Conservation (phyloP, 2,329 filamentous ascomycete species). For the Pseudogymnoascus pannorum region DNA sequence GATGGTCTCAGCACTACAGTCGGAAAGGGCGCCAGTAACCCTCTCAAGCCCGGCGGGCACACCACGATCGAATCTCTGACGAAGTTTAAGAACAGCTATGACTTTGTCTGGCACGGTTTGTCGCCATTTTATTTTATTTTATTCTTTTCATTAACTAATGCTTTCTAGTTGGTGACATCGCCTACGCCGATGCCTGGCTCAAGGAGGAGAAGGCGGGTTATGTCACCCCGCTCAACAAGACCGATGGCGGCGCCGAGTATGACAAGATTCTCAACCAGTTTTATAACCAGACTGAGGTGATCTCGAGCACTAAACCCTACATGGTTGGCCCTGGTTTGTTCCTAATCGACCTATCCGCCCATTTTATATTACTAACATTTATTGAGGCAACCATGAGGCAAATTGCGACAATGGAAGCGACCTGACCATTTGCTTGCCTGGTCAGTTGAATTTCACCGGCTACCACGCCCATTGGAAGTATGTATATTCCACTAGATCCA, state of each 20-base stretch:
- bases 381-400: slow-evolving; percentile 52
- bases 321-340: slow-evolving; percentile 34
- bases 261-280: slow-evolving; percentile 49
- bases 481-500: slow-evolving; percentile 11
- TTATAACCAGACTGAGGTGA: slow-evolving; percentile 45
- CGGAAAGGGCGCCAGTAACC: background rate
- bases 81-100: background rate
- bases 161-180: slow-evolving; percentile 36
- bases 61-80: slow-evolving; percentile 7
- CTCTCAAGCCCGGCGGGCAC: background rate
- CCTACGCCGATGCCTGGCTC: slow-evolving; percentile 52
- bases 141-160: background rate
- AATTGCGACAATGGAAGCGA: slow-evolving; percentile 39
- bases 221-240: background rate
- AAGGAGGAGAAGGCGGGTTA: slow-evolving; percentile 10
- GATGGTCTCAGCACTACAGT: slow-evolving; percentile 8
- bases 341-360: slow-evolving; percentile 21
- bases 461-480: slow-evolving; percentile 29
- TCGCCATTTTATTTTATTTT: background rate
- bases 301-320: slow-evolving; percentile 46
- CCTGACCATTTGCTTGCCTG: slow-evolving; percentile 38
- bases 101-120: background rate
- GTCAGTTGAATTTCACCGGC: slow-evolving; percentile 53
- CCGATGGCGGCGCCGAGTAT: slow-evolving; percentile 26
- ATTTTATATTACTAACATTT: slow-evolving; percentile 37